Evolutionary conservation across 345 rosid genomes (phyloP).

Genomic region (Salix brachista): DNA sequence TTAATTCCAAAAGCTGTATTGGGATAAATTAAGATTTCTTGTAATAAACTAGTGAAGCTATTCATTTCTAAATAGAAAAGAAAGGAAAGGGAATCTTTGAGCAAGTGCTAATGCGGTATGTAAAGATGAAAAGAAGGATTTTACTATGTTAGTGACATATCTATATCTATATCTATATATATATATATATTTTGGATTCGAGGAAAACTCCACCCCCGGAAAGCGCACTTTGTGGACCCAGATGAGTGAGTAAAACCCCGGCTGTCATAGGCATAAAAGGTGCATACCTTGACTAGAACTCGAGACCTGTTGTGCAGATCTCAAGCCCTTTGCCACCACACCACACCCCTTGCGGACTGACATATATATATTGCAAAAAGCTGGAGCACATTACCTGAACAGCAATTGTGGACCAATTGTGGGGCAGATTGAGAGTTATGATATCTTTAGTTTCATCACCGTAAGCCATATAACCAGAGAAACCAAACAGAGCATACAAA

Average conservation of each 20-base stretch:
- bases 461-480: conserved; percentile 85
- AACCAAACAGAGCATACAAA: conserved; percentile 64
- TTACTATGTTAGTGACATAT: background rate
- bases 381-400: conserved; percentile 55
- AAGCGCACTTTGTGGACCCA: too few species aligned
- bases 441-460: conserved; percentile 80
- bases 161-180: too few species aligned
- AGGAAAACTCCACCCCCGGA: too few species aligned
- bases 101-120: background rate
- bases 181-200: too few species aligned
- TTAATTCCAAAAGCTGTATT: background rate
- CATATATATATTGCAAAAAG: background rate
- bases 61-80: background rate
- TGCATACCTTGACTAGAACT: too few species aligned
- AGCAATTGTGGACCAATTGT: conserved; percentile 61
- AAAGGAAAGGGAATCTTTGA: background rate
- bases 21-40: background rate
- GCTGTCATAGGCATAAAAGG: too few species aligned
- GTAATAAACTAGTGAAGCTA: background rate
- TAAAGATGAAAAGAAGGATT: background rate
- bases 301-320: too few species aligned
- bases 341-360: background rate
- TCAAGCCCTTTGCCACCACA: too few species aligned
- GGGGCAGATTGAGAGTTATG: conserved; percentile 74
- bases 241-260: too few species aligned